Conservation (phyloP, 1,284 basidiomycete species). For the Mycena sp. region DNA sequence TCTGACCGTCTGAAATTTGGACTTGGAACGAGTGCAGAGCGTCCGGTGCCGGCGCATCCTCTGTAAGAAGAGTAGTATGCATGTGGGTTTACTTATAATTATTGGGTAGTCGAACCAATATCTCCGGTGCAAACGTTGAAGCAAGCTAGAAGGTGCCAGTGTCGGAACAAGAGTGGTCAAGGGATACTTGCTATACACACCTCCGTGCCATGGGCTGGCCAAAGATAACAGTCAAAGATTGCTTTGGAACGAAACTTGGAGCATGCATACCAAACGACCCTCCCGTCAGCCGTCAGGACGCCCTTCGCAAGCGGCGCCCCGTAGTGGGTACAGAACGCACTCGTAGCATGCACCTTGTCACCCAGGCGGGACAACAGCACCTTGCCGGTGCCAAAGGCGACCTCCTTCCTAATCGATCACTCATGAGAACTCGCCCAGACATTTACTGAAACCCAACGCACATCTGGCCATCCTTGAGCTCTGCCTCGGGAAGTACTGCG, state of each 20-base stretch:
- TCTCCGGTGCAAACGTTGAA: slow-evolving; percentile 88
- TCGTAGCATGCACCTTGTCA: slow-evolving; percentile 81
- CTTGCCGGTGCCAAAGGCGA: slow-evolving; percentile 83
- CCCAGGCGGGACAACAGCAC: slow-evolving; percentile 84
- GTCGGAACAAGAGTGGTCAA: not conserved
- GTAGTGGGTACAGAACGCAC: slow-evolving; percentile 91
- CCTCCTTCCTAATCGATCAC: slow-evolving; percentile 71
- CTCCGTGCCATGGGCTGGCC: slow-evolving; percentile 88
- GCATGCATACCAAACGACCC: slow-evolving; percentile 77
- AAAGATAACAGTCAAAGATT: not conserved
- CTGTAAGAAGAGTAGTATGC: slow-evolving; percentile 47
- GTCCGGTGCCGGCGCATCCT: slow-evolving; percentile 91
- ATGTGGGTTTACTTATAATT: not conserved
- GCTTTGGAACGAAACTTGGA: not conserved
- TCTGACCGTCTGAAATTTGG: slow-evolving; percentile 76
- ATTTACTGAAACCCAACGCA: slow-evolving; percentile 40
- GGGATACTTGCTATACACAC: slow-evolving; percentile 45
- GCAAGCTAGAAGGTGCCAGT: slow-evolving; percentile 66
- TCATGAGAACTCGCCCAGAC: not conserved
- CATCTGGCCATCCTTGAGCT: slow-evolving; percentile 85
- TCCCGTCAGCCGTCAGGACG: slow-evolving; percentile 80
- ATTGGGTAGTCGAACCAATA: slow-evolving; percentile 58
- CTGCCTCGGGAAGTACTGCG: slow-evolving; percentile 69
- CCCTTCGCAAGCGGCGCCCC: slow-evolving; percentile 88
- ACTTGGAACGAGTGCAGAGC: slow-evolving; percentile 87